Evolutionary conservation across 2,329 filamentous ascomycete genomes (phyloP), one percentile per base, ranked within the genome.

Genomic region (Ascochyta lentis): DNA sequence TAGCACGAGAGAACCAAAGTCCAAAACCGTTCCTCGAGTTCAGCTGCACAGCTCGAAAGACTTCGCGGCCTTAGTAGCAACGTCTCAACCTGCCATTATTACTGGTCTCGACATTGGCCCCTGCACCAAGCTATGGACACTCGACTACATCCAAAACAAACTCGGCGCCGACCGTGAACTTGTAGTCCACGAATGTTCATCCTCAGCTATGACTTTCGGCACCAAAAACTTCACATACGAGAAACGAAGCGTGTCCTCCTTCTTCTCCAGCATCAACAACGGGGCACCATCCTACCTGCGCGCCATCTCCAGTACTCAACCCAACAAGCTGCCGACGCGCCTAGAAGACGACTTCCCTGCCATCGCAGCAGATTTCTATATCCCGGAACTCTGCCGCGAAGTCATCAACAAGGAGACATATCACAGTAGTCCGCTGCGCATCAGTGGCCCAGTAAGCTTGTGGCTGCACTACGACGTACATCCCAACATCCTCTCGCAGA

Each of bases 381-480:
- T 96, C 1, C 91, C 92, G 1, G 64, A 79, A 1, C 79, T 86
- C 58, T 78, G 96, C 9, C 73, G 74, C 0, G 77, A 83, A 31
- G 54, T 66, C 3, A 48, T 66, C 4, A 64, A 63, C 23, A 42
- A 56, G 6, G 15, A 49, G 13, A 86, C 91, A 4, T 75, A 84
- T 3, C 92, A 96, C 70, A 94, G 89, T 71, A 93, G 90, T 3
- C 88, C 92, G 0, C 77, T 96, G 23, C 84, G 92, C 19, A 87
- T 96, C 56, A 94, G 90, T 4, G 91, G 91, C 0, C 85, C 85
- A 1, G 89, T 94, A 10, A 89, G 87, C 37, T 90, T 96, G 85
- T 96, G 93, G 92, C 80, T 96, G 29, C 91, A 96, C 75, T 96
- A 95, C 78, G 91, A 96, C 76, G 91, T 95, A 15, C 92, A 96